These are phyloP conservation scores for Zasmidium citrigriseum DNA, from an alignment of 2,329 filamentous ascomycete genomes.

Conservation along the genomic window DNA sequence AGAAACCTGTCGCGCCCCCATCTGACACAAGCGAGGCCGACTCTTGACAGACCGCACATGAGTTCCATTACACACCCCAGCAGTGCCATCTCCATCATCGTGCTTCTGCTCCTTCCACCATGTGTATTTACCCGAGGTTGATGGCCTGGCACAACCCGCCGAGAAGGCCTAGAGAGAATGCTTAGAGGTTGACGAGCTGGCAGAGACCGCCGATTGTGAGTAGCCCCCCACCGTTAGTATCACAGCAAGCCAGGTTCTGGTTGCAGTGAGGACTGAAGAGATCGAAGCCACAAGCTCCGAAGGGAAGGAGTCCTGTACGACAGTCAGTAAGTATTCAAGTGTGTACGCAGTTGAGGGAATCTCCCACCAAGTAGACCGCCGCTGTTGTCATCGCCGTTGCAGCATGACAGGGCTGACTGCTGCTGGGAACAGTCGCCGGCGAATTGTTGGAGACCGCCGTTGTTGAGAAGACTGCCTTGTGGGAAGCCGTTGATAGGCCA, in stretches of 20 bases:
- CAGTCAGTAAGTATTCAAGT: background rate
- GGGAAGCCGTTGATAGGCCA: background rate
- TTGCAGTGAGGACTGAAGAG: background rate
- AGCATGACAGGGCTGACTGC: background rate
- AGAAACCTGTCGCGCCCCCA: slow-evolving; percentile 5
- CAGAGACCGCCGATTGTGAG: background rate
- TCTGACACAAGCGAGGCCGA: slow-evolving; percentile 3
- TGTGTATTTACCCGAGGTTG: background rate
- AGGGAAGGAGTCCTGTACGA: background rate
- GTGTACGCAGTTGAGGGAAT: too few species aligned
- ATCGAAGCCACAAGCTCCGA: background rate
- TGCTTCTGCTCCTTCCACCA: background rate
- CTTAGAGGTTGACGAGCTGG: background rate
- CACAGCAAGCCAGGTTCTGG: background rate
- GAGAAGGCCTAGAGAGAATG: background rate
- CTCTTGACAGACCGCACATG: slow-evolving; percentile 2
- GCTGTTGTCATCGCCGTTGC: background rate
- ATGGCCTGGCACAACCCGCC: background rate
- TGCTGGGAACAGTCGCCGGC: background rate
- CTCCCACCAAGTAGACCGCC: background rate
- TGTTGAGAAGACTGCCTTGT: background rate
- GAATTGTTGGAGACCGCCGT: background rate
- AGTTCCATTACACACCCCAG: background rate
- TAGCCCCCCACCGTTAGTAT: background rate
- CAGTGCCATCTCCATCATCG: background rate